These are phyloP conservation scores for Fagus crenata DNA, from an alignment of 306 rosid genomes.

Conservation along the genomic window DNA sequence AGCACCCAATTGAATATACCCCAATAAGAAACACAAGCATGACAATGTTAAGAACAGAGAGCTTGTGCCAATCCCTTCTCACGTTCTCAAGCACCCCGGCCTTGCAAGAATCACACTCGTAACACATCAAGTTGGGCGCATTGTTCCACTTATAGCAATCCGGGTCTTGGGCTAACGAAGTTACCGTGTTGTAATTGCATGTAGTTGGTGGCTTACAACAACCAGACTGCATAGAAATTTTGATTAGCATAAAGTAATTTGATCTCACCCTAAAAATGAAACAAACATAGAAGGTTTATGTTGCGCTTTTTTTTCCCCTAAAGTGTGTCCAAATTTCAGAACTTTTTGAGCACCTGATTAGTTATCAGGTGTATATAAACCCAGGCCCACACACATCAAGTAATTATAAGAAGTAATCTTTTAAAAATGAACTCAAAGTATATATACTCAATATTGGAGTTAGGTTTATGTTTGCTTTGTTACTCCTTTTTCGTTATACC, in stretches of 20 bases:
- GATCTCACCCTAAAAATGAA: background rate
- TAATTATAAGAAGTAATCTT: too few species aligned
- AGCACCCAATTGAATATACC: constrained; percentile 78
- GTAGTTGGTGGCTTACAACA: constrained; percentile 89
- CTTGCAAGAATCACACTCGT: constrained; percentile 93
- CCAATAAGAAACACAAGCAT: constrained; percentile 69
- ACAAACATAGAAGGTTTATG: background rate
- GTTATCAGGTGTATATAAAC: too few species aligned
- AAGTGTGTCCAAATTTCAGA: too few species aligned
- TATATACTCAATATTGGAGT: too few species aligned
- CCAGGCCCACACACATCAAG: too few species aligned
- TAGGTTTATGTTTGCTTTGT: background rate
- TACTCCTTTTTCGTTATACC: background rate
- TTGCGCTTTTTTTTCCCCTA: too few species aligned
- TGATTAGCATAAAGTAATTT: too few species aligned
- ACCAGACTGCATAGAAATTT: constrained; percentile 58
- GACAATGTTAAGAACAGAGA: constrained; percentile 67
- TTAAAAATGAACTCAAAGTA: too few species aligned
- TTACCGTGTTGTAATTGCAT: constrained; percentile 57
- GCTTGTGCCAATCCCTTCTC: constrained; percentile 80
- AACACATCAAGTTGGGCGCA: constrained; percentile 64
- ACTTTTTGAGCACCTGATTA: too few species aligned
- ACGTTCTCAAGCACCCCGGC: constrained; percentile 81
- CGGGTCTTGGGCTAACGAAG: constrained; percentile 51
- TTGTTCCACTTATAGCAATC: constrained; percentile 94